Evolutionary conservation across 345 rosid genomes (phyloP).

Genomic region (Melaleuca quinquenervia): DNA sequence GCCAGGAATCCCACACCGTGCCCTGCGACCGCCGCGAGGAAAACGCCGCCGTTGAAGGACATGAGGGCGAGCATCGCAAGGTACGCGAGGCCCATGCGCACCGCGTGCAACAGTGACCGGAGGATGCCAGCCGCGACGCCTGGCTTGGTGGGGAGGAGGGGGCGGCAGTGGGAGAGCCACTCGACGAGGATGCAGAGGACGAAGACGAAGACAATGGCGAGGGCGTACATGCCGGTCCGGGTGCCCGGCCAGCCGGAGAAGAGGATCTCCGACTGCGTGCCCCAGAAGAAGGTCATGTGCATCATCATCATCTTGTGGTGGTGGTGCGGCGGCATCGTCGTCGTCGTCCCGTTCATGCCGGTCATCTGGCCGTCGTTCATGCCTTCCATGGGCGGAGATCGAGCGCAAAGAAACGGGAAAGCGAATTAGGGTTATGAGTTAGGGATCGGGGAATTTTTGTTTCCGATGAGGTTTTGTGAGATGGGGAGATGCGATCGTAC

Average conservation of each 20-base stretch:
- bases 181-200: constrained; percentile 14
- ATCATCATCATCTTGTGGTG: constrained; percentile 16
- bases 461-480: background rate
- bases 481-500: background rate
- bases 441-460: background rate
- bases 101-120: constrained; percentile 30
- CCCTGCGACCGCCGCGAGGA: constrained; percentile 54
- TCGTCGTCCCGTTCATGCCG: background rate
- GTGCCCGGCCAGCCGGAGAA: constrained; percentile 23
- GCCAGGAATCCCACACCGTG: constrained; percentile 50
- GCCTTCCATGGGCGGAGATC: background rate
- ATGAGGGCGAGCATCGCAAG: constrained; percentile 70
- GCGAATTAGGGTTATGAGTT: background rate
- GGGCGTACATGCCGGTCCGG: background rate
- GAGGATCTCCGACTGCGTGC: constrained; percentile 2
- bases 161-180: constrained; percentile 19
- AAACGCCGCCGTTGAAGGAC: constrained; percentile 78
- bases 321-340: background rate
- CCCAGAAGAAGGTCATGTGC: constrained; percentile 20
- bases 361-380: background rate
- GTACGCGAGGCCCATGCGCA: constrained; percentile 46
- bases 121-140: constrained; percentile 26
- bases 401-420: background rate
- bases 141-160: constrained; percentile 11
- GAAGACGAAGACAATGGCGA: constrained; percentile 18